phyloP scores from a whole-genome alignment of 2,329 filamentous ascomycete species.

The Pseudogymnoascus sp. region DNA sequence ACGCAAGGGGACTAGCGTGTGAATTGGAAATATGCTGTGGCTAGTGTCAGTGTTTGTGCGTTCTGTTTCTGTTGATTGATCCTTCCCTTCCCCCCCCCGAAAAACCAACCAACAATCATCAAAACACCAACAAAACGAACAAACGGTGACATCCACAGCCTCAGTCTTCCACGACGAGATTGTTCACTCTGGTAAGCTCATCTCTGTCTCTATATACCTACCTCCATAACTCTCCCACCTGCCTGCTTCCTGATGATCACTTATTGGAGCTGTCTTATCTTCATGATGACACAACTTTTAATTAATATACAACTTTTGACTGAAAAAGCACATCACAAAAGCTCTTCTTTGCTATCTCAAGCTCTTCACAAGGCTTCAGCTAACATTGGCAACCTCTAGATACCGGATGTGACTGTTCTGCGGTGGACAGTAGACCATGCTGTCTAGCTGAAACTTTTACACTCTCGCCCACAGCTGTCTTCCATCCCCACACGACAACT shows the following conservation, averaged over 20 bases:
- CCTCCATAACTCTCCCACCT: neutral
- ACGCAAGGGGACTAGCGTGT: neutral
- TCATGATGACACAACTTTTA: slow-evolving; percentile 24
- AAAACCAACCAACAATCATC: neutral
- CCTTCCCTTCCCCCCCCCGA: neutral
- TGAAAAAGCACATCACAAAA: slow-evolving; percentile 1
- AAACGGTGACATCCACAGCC: neutral
- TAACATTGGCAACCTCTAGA: neutral
- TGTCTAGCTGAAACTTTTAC: slow-evolving; percentile 2
- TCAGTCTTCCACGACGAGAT: neutral
- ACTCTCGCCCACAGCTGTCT: neutral
- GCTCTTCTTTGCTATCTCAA: neutral
- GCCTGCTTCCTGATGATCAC: slow-evolving; percentile 17
- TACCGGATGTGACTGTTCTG: slow-evolving; percentile 4
- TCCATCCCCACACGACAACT: neutral
- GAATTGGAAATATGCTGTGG: neutral
- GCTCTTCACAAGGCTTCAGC: slow-evolving; percentile 6
- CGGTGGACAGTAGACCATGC: slow-evolving; percentile 3
- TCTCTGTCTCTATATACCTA: neutral
- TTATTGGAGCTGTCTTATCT: slow-evolving; percentile 33
- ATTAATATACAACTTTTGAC: slow-evolving; percentile 23
- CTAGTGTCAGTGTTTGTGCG: too few species aligned
- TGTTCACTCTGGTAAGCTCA: neutral
- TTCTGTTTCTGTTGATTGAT: neutral
- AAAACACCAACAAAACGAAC: neutral